phyloP scores from a whole-genome alignment of 352 stramenopile genomes.

The Pythium biforme region DNA sequence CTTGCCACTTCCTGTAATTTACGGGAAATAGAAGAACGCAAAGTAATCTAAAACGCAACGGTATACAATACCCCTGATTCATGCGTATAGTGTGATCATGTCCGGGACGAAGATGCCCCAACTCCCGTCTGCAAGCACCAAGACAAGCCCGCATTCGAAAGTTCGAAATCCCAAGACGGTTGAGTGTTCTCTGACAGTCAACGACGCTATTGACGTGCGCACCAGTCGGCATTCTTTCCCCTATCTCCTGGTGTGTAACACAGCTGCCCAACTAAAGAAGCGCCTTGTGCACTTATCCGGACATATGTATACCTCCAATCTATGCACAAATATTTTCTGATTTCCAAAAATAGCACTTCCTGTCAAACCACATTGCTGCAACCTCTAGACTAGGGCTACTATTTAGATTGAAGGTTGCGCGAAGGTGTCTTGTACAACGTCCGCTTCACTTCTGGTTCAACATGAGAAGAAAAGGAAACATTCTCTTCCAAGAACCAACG shows the following conservation, averaged over 20 bases:
- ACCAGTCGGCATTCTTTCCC: too few species aligned
- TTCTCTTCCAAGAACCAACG: background rate
- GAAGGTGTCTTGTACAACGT: background rate
- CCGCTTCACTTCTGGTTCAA: constrained; percentile 7
- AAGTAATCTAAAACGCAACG: constrained; percentile 2
- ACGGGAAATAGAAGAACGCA: background rate
- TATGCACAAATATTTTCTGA: background rate
- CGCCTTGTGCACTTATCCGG: background rate
- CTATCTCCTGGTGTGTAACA: background rate
- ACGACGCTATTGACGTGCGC: too few species aligned
- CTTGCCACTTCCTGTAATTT: constrained; percentile 1
- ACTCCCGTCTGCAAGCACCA: too few species aligned
- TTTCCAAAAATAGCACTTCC: background rate
- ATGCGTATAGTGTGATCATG: background rate
- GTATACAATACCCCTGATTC: constrained; percentile 5
- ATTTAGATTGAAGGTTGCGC: background rate
- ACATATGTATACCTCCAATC: background rate
- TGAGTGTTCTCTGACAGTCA: too few species aligned
- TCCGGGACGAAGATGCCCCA: too few species aligned
- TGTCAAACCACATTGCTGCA: background rate
- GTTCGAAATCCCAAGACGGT: too few species aligned
- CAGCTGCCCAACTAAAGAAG: background rate
- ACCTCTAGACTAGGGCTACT: background rate
- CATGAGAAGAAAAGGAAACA: constrained; percentile 10
- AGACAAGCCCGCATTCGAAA: too few species aligned